Evolutionary conservation across 306 rosid genomes (phyloP).

Genomic region (Herpetospermum pedunculosum): DNA sequence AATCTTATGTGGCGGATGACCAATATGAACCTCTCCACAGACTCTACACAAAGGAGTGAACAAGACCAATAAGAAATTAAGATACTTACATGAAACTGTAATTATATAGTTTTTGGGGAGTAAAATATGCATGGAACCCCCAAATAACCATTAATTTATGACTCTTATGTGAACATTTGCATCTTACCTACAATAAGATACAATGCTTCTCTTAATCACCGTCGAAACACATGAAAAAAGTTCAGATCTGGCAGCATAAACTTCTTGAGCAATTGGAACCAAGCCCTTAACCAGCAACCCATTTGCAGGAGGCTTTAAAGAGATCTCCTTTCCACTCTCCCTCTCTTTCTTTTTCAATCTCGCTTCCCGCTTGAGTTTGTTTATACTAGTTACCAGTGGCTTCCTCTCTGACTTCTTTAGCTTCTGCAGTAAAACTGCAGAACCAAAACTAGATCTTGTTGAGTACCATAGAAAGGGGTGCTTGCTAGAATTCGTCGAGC

Average conservation of each 20-base stretch:
- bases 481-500: not conserved
- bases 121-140: not conserved
- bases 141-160: not conserved
- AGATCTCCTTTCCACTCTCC: slow-evolving; percentile 30
- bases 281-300: slow-evolving; percentile 43
- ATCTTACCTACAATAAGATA: slow-evolving; percentile 44
- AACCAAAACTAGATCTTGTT: slow-evolving; percentile 14
- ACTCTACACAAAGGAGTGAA: slow-evolving; percentile 23
- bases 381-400: slow-evolving; percentile 36
- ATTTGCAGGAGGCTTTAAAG: slow-evolving; percentile 43
- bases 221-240: slow-evolving; percentile 36
- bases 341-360: slow-evolving; percentile 42
- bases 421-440: slow-evolving; percentile 24
- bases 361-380: slow-evolving; percentile 48
- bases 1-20: slow-evolving; percentile 57
- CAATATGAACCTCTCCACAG: slow-evolving; percentile 61
- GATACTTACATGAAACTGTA: not conserved
- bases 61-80: slow-evolving; percentile 6
- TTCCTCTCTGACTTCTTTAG: slow-evolving; percentile 45
- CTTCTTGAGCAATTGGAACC: slow-evolving; percentile 41
- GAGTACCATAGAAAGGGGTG: slow-evolving; percentile 16
- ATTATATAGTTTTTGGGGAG: not conserved
- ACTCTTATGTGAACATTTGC: not conserved
- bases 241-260: slow-evolving; percentile 42
- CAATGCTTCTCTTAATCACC: slow-evolving; percentile 24